These are phyloP conservation scores for Cephalotrichum gorgonifer DNA, from an alignment of 2,329 filamentous ascomycete species.

Conservation along the genomic window DNA sequence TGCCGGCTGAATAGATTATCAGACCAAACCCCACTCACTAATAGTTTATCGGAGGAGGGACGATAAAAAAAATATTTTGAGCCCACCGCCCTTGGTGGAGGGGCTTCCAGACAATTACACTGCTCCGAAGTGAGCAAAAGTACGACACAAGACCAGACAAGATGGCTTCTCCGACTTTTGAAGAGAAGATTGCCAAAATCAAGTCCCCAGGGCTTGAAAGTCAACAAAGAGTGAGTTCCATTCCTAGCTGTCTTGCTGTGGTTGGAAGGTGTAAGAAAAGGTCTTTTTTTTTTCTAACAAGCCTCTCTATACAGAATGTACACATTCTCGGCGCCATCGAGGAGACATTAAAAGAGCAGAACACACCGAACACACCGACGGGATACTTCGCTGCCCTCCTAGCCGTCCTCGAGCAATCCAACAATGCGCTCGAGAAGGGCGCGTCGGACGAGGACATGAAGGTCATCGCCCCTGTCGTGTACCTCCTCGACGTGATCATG, in stretches of 20 bases:
- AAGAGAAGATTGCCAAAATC: slow-evolving; percentile 94
- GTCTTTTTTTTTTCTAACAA: too few relatives aligned
- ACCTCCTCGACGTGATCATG: slow-evolving; percentile 88
- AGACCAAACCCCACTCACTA: neutral
- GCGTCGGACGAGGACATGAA: slow-evolving; percentile 24
- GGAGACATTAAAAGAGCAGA: slow-evolving; percentile 81
- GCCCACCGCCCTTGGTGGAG: slow-evolving; percentile 1
- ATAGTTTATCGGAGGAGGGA: neutral
- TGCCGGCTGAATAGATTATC: neutral
- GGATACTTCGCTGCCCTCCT: slow-evolving; percentile 95
- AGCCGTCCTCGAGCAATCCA: slow-evolving; percentile 68
- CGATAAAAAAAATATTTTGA: slow-evolving; percentile 6
- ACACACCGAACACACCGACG: slow-evolving; percentile 72
- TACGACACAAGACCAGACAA: slow-evolving; percentile 10
- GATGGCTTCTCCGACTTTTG: slow-evolving; percentile 48
- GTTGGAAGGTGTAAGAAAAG: too few relatives aligned
- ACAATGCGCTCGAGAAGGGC: slow-evolving; percentile 66
- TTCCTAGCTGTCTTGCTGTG: neutral
- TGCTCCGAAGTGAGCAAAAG: neutral
- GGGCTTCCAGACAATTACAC: neutral
- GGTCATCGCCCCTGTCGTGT: slow-evolving; percentile 69
- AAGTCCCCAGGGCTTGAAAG: slow-evolving; percentile 93
- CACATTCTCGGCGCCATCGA: slow-evolving; percentile 87
- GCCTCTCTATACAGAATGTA: slow-evolving; percentile 49
- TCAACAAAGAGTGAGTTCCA: slow-evolving; percentile 66